Percentiles rank a stretch among this genome's conserved stretches.
These are phyloP conservation scores for Magnaporthales sp. DNA, from an alignment of 2,329 filamentous ascomycete genomes.

Conservation along the genomic window DNA sequence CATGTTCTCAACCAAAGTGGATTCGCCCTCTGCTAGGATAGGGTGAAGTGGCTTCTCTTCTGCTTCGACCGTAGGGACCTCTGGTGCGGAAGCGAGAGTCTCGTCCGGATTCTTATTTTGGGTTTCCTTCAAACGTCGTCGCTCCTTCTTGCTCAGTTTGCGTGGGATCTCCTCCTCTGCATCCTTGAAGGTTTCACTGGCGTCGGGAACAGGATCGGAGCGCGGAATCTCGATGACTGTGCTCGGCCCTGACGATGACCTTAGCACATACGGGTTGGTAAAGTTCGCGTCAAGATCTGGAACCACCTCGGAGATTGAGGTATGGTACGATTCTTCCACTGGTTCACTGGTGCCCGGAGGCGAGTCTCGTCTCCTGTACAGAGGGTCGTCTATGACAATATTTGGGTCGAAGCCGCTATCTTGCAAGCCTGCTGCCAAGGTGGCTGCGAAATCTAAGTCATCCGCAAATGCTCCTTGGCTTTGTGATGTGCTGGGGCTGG, in stretches of 20 bases:
- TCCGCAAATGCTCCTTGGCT: slow-evolving; percentile 59
- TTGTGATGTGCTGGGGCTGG: slow-evolving; percentile 34
- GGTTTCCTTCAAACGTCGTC: slow-evolving; percentile 1
- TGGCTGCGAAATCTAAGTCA: slow-evolving; percentile 62
- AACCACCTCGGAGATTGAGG: slow-evolving; percentile 37
- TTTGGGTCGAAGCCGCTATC: slow-evolving; percentile 64
- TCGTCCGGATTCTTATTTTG: neutral
- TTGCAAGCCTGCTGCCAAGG: slow-evolving; percentile 57
- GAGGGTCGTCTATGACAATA: slow-evolving; percentile 58
- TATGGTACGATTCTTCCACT: slow-evolving; percentile 29
- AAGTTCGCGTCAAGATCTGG: slow-evolving; percentile 23
- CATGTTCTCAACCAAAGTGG: slow-evolving; percentile 6
- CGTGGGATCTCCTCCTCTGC: slow-evolving; percentile 4
- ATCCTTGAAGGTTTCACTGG: neutral
- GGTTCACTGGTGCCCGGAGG: slow-evolving; percentile 49
- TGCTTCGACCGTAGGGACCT: neutral
- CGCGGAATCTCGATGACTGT: neutral
- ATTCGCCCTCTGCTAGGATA: slow-evolving; percentile 1
- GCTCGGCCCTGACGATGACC: neutral
- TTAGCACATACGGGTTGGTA: neutral
- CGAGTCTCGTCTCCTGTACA: slow-evolving; percentile 54
- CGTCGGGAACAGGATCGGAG: neutral
- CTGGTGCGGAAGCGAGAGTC: neutral
- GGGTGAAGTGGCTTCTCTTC: neutral
- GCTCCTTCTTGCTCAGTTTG: slow-evolving; percentile 19